Conservation (phyloP, 768 basidiomycete species). For the Pisolithus marmoratus region DNA sequence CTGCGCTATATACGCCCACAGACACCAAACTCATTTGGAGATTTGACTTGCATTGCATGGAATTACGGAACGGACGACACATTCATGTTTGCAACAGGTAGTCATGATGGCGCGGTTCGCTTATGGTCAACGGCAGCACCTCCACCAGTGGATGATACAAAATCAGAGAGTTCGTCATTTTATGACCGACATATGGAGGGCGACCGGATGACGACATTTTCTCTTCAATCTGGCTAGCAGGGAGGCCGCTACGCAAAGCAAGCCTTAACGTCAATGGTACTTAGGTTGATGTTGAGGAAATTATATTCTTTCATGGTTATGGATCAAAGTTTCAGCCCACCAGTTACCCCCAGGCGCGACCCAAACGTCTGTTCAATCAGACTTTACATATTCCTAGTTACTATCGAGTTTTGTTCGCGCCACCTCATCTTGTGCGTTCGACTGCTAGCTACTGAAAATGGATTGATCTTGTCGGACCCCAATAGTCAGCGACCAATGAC, state of each 20-base stretch:
- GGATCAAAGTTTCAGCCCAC: conserved; percentile 9
- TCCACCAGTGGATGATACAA: conserved; percentile 11
- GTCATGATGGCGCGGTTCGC: conserved; percentile 69
- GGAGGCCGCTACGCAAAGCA: conserved; percentile 1
- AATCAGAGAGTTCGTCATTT: conserved; percentile 21
- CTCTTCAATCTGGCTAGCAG: conserved; percentile 22
- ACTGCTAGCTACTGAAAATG: too few relatives aligned
- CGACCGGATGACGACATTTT: conserved; percentile 19
- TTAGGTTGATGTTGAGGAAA: conserved; percentile 5
- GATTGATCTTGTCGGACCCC: too few relatives aligned
- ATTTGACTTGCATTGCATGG: conserved; percentile 79
- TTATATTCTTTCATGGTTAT: conserved; percentile 17
- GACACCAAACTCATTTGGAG: conserved; percentile 44
- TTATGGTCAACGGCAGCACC: conserved; percentile 54
- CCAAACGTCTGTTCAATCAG: too few relatives aligned
- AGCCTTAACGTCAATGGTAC: not conserved
- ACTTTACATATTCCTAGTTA: too few relatives aligned
- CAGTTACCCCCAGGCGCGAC: too few relatives aligned
- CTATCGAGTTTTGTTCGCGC: too few relatives aligned
- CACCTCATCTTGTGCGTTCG: too few relatives aligned
- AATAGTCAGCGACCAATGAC: too few relatives aligned
- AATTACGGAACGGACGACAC: conserved; percentile 53
- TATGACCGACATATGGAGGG: conserved; percentile 19
- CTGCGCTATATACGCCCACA: conserved; percentile 67
- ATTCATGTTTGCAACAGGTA: conserved; percentile 63